These are phyloP conservation scores for Aspergillus mulundensis DNA, from an alignment of 495 filamentous ascomycete genomes.

Conservation along the genomic window DNA sequence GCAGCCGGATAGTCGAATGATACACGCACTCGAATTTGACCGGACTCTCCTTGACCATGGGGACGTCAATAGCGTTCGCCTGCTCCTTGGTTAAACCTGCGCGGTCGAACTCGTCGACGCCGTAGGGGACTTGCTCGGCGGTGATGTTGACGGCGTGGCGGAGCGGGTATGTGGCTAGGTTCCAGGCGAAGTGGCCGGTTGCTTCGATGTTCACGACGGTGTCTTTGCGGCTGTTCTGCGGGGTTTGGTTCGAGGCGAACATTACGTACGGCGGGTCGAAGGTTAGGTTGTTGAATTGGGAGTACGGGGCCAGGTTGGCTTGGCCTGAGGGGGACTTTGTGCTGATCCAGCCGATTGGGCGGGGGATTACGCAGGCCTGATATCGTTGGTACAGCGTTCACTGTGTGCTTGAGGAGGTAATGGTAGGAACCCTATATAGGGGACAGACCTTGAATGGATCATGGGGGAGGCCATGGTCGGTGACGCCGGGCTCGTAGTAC, in stretches of 20 bases:
- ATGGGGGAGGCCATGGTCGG: constrained; percentile 35
- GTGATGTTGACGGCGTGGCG: constrained; percentile 50
- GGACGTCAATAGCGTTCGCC: constrained; percentile 33
- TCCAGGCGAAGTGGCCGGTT: constrained; percentile 54
- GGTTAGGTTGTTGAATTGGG: constrained; percentile 57
- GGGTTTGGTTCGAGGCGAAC: constrained; percentile 52
- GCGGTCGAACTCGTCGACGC: constrained; percentile 50
- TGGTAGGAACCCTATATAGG: too few relatives aligned
- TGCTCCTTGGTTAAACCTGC: constrained; percentile 44
- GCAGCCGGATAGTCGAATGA: constrained; percentile 47
- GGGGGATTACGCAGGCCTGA: constrained; percentile 38
- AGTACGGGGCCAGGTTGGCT: constrained; percentile 53
- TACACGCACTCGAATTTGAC: constrained; percentile 56
- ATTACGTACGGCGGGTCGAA: constrained; percentile 58
- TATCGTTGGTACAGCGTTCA: too few relatives aligned
- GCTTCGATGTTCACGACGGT: constrained; percentile 49
- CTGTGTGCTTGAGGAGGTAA: too few relatives aligned
- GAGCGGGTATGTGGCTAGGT: constrained; percentile 52
- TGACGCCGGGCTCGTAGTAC: constrained; percentile 34
- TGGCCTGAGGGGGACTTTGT: constrained; percentile 29
- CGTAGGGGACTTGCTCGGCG: constrained; percentile 38
- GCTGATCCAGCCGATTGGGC: constrained; percentile 46
- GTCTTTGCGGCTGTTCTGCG: constrained; percentile 43
- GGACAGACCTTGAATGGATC: constrained; percentile 43
- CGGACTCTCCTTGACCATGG: constrained; percentile 50